Base-by-base conservation (phyloP, 2,329 filamentous ascomycete species). In the Monilinia fructigena region DNA sequence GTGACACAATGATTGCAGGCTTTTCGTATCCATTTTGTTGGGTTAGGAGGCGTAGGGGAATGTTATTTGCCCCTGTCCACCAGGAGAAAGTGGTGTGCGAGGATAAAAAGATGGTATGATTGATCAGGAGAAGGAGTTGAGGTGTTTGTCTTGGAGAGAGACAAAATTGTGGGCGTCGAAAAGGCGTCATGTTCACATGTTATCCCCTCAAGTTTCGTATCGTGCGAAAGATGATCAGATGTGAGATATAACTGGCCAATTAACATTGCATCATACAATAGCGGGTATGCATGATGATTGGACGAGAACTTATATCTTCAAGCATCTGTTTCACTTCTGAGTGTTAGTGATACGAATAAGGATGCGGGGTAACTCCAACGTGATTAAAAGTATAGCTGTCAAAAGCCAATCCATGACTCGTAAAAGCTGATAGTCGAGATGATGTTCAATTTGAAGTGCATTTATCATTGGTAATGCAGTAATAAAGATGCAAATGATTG, bases 21-120 rank as follows among this genome's bases (percentile, higher is more conserved):
- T 60, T 60, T 50, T 60, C 45, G 45, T 50, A 60, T 60, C 28
- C 58, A 60, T 50, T 60, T 60, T 18, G 28, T 48, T 50, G 58
- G 58, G 45, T 50, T 60, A 4, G 14, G 16, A n/a, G 58, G 28
- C 28, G 10, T 20, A 2, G 12, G 23, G 45, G 28, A 28, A n/a
- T 50, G 26, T 38, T 16, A 16, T 50, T 23, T 38, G 56, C 56
- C 31, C 2, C 18, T 35, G 11, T 59, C 31, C 53, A 28, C 16
- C 4, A 12, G 26, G 31, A 31, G n/a, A 45, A 48, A 48, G 14
- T 59, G 40, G 28, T 59, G 42, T 48, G 56, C 23, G 6, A 16
- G 42, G 20, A 10, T 18, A n/a, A 12, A 11, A 14, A 11, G 23
- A 26, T 26, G 11, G 48, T 26, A 18, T 52, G 48, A 52, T 50